Evolutionary conservation across 2,329 filamentous ascomycete genomes (phyloP), one percentile per base, ranked within the genome.

Genomic region (Fusarium sp.): DNA sequence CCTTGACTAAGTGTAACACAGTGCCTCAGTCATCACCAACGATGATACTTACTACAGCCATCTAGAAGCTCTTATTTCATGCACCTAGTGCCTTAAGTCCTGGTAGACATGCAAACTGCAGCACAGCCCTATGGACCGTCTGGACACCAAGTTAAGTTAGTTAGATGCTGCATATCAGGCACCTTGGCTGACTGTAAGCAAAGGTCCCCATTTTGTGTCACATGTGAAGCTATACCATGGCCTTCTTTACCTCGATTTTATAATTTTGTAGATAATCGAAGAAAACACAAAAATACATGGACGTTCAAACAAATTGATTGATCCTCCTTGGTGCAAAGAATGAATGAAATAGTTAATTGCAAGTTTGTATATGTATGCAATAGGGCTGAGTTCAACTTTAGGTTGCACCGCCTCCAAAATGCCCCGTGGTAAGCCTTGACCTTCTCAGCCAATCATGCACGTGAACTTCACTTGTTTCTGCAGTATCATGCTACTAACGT

Each of bases 381-480:
- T 35, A 10, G 39, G 7, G 15, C 22, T 20, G 6, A 15, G 19
- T 40, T 44, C 14, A 13, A 22, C 22, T 22, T 5, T 5, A 1
- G 20, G 30, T 49, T 69, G 52, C 23, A 62, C 23, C 40, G 47
- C 25, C 56, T 43, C 41, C 17, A 44, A 45, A 60, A 51, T 48
- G 56, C 65, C 65, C 56, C 19, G 37, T 23, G 19, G 40, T 58
- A 15, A 48, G 65, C 65, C 65, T 69, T 22, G 41, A 25, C 19
- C 35, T 30, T 39, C 20, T 35, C 20, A 14, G 20, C 60, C 33
- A 49, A 37, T 55, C 51, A 43, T 32, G 14, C 7, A 35, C 47
- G 27, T n/a, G 23, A 33, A 19, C 22, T 25, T 41, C 48, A 37
- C 27, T 30, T 30, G 10, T 30, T 11, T 32, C 32, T 41, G 30